Conservation (phyloP, 495 filamentous ascomycete genomes). For the Cenococcum geophilum region DNA sequence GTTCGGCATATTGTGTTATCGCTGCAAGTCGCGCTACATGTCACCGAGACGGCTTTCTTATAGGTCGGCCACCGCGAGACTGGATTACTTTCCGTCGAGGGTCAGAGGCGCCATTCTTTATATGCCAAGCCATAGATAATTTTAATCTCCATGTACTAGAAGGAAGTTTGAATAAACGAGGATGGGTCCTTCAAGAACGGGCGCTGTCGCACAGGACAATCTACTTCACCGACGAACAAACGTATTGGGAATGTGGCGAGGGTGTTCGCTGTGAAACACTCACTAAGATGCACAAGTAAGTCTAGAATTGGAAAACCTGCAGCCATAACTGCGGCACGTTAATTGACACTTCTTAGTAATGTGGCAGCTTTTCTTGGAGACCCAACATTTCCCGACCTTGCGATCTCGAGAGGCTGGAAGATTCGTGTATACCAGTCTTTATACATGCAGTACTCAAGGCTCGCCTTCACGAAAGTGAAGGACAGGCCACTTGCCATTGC, state of each 20-base stretch:
- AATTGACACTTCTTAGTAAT: too few relatives aligned
- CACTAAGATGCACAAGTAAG: constrained; percentile 32
- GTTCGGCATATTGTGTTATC: constrained; percentile 34
- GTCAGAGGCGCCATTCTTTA: constrained; percentile 6
- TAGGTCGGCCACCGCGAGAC: background rate
- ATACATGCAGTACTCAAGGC: too few relatives aligned
- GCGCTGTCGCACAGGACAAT: constrained; percentile 40
- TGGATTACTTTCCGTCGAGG: background rate
- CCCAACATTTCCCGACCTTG: too few relatives aligned
- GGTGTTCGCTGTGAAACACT: constrained; percentile 38
- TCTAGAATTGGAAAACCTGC: too few relatives aligned
- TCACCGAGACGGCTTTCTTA: constrained; percentile 30
- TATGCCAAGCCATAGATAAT: constrained; percentile 35
- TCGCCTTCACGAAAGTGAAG: too few relatives aligned
- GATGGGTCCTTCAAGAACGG: constrained; percentile 42
- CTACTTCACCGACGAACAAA: constrained; percentile 37
- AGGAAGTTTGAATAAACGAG: constrained; percentile 34
- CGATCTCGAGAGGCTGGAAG: too few relatives aligned
- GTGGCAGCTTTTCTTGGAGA: too few relatives aligned
- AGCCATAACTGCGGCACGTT: too few relatives aligned
- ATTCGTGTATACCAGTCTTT: too few relatives aligned
- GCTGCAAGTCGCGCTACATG: constrained; percentile 33
- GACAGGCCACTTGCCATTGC: too few relatives aligned
- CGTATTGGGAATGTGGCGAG: constrained; percentile 42
- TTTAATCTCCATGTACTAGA: constrained; percentile 36